Evolutionary conservation across 805 yeast species (phyloP), one percentile per base, ranked within the genome.

Genomic region (Yarrowia divulgata): DNA sequence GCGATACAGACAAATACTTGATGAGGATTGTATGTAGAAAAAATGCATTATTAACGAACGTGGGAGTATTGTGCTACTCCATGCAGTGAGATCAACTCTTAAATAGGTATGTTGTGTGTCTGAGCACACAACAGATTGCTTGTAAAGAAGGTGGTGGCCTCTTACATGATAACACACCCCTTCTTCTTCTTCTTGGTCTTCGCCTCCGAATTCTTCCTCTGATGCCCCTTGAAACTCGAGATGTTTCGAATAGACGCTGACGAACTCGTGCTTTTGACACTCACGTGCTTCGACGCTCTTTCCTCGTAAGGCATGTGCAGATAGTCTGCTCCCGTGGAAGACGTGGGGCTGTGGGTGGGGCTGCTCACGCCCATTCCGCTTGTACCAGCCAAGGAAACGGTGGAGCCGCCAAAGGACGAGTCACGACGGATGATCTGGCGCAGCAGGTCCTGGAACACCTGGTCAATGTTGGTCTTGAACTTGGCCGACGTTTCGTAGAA

Each of bases 401-500:
- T 63, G 35, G 68, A 63, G 46, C 57, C 57, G 35, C 68, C 68
- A 39, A 63, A 63, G 3, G 68, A 48, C 12, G 80, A 76, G 63
- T 90, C 96, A 71, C 89, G 88, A 73, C 93, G 84, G 85, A 90
- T 91, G 70, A 93, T 91, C 75, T 92, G 97, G 76, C 97, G 86
- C 13, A 93, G 96, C 40, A 91, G 90, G 77, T 91, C 97, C 43
- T 88, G 84, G 74, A 93, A 95, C 0, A 94, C 95, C 74, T 93
- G 97, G 76, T 92, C 97, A 39, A 94, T 96, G 75, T 92, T 91
- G 73, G 92, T 88, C 77, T 89, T 88, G 76, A 88, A 86, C 87
- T 91, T 87, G n/a, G 99, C 98, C 74, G 95, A 88, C 1, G 97
- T 89, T 78, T 93, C 97, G 78, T 92, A 91, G 75, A 93, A 94